A percentile compares a stretch with the other conserved stretches of the same genome.
Evolutionary conservation across 2,329 filamentous ascomycete species (phyloP).

Genomic region (Trichoderma atroviride): DNA sequence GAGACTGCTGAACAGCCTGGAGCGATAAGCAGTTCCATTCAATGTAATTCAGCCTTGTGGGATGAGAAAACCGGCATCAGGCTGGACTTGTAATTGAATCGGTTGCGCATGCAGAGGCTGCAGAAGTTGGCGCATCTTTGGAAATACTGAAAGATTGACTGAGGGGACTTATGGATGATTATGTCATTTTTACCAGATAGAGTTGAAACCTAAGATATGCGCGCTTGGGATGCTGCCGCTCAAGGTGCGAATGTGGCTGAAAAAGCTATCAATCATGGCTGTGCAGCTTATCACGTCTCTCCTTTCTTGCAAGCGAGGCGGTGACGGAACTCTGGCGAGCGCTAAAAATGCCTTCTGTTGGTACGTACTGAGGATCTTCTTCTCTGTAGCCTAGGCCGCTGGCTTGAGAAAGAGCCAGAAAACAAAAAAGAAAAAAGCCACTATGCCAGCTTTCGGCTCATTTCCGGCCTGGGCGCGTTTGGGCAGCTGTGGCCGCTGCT

Average conservation of each 20-base stretch:
- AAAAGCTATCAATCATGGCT: not conserved
- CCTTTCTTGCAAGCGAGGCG: not conserved
- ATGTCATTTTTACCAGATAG: not conserved
- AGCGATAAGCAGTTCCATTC: not conserved
- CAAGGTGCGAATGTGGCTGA: not conserved
- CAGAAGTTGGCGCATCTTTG: not conserved
- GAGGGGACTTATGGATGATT: not conserved
- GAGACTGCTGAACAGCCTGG: not conserved
- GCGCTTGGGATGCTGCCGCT: not conserved
- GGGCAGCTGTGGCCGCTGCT: conserved; percentile 10
- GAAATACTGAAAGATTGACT: not conserved
- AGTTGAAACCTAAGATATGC: not conserved
- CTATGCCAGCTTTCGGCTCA: conserved; percentile 10
- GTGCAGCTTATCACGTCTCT: not conserved
- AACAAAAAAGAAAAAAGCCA: not conserved
- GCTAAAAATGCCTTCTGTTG: not conserved
- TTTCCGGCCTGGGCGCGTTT: conserved; percentile 19
- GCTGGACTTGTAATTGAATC: not conserved
- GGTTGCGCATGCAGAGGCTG: not conserved
- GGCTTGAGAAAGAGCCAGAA: not conserved
- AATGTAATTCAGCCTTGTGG: not conserved
- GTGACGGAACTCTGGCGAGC: not conserved
- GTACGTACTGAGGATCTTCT: not conserved
- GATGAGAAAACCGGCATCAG: not conserved
- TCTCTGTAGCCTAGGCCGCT: not conserved